Evolutionary conservation across 2,329 filamentous ascomycete genomes (phyloP), one percentile per base, ranked within the genome.

Genomic region (Sporothrix protearum): DNA sequence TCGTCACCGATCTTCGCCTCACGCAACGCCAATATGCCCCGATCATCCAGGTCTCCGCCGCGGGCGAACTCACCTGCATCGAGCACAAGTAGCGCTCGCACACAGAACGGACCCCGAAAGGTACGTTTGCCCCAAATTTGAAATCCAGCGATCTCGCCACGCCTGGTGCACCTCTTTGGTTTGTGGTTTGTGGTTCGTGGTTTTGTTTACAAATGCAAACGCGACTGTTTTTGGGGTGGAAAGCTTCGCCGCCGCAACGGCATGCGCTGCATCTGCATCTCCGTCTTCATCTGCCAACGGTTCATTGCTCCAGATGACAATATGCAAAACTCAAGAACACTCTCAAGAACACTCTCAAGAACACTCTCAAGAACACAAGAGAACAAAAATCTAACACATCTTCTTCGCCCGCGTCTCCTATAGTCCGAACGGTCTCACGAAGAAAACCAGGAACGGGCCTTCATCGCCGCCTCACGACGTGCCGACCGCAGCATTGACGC

Each of bases 401-500:
- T 10, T 22, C 7, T 28, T 28, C 9, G 9, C 10, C 9, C 49
- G 8, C 25, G 9, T 49, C 49, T 8, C 49, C 49, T 22, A 45
- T 64, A 64, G 59, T 64, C 59, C 22, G 59, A 64, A 39, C 36
- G 59, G n/a, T 45, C 36, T 2, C 59, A 64, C 16, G 59, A 64
- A 45, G 59, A 64, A 80, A 94, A 95, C 76, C 91, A 93, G 78
- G 92, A 95, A 80, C 86, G 94, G 77, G 94, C 94, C 28, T 97
- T 96, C 79, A 96, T 97, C 76, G 94, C 94, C 14, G 94, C 94
- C 3, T 97, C 95, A 6, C 85, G 94, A 75, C 87, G 95, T 75
- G 92, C 92, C 76, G 95, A 97, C 77, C 89, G 94, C 70, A 95
- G 91, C 78, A 83, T 97, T 19, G 94, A 97, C 80, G 94, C 94